Evolutionary conservation across 2,329 filamentous ascomycete species (phyloP).

Genomic region (Venturia oleaginea): DNA sequence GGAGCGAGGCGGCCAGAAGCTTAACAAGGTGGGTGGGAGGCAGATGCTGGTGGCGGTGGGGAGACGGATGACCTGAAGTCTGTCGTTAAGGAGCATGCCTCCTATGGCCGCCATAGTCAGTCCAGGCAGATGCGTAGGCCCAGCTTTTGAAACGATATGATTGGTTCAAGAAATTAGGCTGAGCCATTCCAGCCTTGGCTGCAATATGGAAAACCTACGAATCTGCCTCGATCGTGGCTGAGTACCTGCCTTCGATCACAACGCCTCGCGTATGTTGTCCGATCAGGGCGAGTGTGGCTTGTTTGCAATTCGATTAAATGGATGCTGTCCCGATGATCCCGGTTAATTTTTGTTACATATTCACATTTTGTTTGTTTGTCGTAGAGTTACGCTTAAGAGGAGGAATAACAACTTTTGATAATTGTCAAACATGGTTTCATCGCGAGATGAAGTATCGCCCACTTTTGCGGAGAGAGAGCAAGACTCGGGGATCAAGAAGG

Average conservation of each 20-base stretch:
- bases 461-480: background rate
- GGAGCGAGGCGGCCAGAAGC: background rate
- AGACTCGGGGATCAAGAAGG: background rate
- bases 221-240: slow-evolving; percentile 5
- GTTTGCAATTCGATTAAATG: background rate
- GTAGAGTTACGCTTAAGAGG: background rate
- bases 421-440: background rate
- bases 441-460: background rate
- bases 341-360: background rate
- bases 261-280: background rate
- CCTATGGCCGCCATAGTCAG: no score
- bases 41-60: no score
- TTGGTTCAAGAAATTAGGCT: background rate
- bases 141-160: background rate
- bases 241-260: background rate
- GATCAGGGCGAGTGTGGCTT: slow-evolving; percentile 1
- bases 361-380: background rate
- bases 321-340: background rate
- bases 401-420: background rate
- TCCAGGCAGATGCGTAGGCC: background rate
- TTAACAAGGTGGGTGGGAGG: no score
- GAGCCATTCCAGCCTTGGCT: slow-evolving; percentile 1
- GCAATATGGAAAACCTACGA: background rate
- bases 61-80: no score
- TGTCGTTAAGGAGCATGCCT: no score